Base-by-base conservation (phyloP, 1,284 basidiomycete species). In the Vanrija sp. region DNA sequence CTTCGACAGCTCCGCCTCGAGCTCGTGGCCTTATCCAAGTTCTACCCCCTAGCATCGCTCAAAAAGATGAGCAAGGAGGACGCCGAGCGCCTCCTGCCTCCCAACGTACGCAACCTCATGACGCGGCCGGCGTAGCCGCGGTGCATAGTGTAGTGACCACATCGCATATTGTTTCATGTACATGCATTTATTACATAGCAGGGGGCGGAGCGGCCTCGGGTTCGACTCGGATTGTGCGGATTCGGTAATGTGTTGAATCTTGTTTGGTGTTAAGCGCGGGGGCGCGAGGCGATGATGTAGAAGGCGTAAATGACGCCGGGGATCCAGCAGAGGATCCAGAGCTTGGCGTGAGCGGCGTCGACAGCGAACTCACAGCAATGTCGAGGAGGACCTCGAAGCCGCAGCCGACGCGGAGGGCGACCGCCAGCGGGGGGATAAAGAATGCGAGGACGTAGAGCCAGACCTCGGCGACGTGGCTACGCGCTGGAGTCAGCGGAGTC, bases 1-100 rank as follows among this genome's bases (percentile, higher is more conserved):
- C 41, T 71, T 9, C 57, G 57, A n/a, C 42, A 54, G 27, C 51
- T 74, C n/a, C 56, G 72, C 45, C 57, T 74, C 42, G 72, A 74
- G 54, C 57, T 74, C 36, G 59, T 72, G 2, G 68, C 68, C 22
- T 46, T 72, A 57, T 63, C 63, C 53, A 74, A 74, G 53, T 74
- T 71, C 51, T 74, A 72, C 47, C 72, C 72, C 3, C 54, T 74
- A 24, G 65, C 68, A 12, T 68, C 67, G 47, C 51, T 74, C 24
- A 63, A 62, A 50, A 71, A 71, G 59, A 69, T 74, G 66, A 53
- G 52, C 10, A 62, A 61, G 45, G 61, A 58, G 20, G 62, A 69
- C 19, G 72, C 72, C 12, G 62, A 63, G 37, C 61, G 56, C 43
- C 53, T 72, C 35, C 55, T 73, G 18, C 71, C 71, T 16, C 45